Percentiles rank a stretch among this genome's conserved stretches.
Evolutionary conservation across 2,329 filamentous ascomycete genomes (phyloP).

Genomic region (Graphilbum sp.): DNA sequence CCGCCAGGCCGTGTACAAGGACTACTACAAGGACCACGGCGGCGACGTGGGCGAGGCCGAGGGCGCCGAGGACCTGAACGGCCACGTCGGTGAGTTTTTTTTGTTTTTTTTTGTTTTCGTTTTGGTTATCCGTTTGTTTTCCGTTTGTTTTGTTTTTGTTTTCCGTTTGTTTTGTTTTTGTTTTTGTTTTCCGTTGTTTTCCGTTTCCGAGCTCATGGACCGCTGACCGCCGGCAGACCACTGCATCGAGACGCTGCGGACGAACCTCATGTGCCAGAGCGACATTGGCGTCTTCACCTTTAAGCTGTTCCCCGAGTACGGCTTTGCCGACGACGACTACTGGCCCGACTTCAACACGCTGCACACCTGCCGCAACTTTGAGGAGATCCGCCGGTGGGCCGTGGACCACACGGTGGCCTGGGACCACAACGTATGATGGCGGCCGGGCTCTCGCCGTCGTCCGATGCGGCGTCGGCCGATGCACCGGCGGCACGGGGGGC

Average conservation of each 20-base stretch:
- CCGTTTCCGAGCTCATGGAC: too few species aligned
- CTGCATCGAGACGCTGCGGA: constrained; percentile 35
- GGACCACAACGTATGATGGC: constrained; percentile 14
- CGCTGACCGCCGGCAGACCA: constrained; percentile 21
- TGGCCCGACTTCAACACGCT: constrained; percentile 38
- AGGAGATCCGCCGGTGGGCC: constrained; percentile 33
- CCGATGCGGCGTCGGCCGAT: too few species aligned
- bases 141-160: too few species aligned
- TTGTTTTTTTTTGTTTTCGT: too few species aligned
- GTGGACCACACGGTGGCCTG: constrained; percentile 30
- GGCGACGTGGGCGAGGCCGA: constrained; percentile 27
- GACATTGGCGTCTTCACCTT: constrained; percentile 39
- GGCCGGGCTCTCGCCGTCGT: too few species aligned
- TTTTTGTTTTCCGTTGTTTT: too few species aligned
- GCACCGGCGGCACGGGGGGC: too few species aligned
- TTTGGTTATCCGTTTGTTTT: too few species aligned
- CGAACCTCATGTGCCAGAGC: constrained; percentile 37
- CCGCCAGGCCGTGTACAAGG: constrained; percentile 30
- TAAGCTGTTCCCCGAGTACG: constrained; percentile 26
- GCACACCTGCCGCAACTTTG: constrained; percentile 37
- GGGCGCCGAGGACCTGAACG: constrained; percentile 23
- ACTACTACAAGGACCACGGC: constrained; percentile 29
- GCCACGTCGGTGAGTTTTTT: constrained; percentile 21
- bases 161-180: too few species aligned
- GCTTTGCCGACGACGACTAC: constrained; percentile 24